These are phyloP conservation scores for Paragyromitra xinjiangensis DNA, from an alignment of 495 filamentous ascomycete species.

Conservation along the genomic window DNA sequence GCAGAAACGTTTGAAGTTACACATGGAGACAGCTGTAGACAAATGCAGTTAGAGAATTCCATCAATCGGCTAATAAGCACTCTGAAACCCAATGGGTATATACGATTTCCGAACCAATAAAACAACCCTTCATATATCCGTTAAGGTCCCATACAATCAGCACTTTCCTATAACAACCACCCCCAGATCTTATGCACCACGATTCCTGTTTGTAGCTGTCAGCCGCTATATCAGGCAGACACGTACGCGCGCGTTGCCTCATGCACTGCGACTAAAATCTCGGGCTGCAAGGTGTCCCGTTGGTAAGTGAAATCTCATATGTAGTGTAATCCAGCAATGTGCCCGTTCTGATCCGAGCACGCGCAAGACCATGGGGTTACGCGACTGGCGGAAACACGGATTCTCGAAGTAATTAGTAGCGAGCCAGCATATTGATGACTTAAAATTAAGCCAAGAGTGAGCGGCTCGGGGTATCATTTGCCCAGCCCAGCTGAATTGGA, in stretches of 20 bases:
- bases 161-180: not conserved
- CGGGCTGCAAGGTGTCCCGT: conserved; percentile 12
- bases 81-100: not conserved
- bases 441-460: not conserved
- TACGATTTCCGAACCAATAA: conserved; percentile 6
- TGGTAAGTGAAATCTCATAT: conserved; percentile 1
- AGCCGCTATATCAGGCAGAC: not conserved
- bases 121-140: not conserved
- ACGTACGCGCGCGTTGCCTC: not conserved
- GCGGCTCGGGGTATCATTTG: conserved; percentile 4
- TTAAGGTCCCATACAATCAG: not conserved
- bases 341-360: not conserved
- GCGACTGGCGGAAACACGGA: not conserved
- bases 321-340: conserved; percentile 1
- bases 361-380: conserved; percentile 9
- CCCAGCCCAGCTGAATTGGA: not conserved
- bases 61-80: conserved; percentile 3
- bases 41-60: not conserved
- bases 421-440: not conserved
- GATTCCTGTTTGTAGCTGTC: not conserved
- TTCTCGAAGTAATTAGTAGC: not conserved
- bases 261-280: not conserved
- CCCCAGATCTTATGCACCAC: not conserved
- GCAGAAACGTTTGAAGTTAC: not conserved
- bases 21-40: not conserved